Evolutionary conservation across 768 basidiomycete species (phyloP).

Genomic region (Boletus barrowsii): DNA sequence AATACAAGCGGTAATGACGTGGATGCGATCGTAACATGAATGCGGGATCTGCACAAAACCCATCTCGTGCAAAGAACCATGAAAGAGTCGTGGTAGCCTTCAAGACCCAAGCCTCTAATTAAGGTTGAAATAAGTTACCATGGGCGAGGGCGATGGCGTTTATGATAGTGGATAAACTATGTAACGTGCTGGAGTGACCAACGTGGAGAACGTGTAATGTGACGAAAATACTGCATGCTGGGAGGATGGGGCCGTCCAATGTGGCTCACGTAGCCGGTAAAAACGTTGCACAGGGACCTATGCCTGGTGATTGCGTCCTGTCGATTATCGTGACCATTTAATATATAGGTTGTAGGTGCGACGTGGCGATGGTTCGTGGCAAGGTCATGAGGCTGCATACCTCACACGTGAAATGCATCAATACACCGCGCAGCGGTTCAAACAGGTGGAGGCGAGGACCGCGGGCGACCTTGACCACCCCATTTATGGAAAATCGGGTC

Average conservation of each 20-base stretch:
- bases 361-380: conserved; percentile 4
- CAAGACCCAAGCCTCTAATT: conserved; percentile 4
- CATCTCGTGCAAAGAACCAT: background rate
- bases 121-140: conserved; percentile 17
- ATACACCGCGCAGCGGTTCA: conserved; percentile 8
- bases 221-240: background rate
- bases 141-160: background rate
- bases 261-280: background rate
- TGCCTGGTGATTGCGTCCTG: conserved; percentile 4
- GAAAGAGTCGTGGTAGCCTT: background rate
- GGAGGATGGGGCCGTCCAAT: background rate
- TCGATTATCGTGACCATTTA: conserved; percentile 6
- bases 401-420: background rate
- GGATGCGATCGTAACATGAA: background rate
- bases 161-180: conserved; percentile 26
- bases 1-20: conserved; percentile 1
- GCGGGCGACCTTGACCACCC: conserved; percentile 20
- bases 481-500: conserved; percentile 47
- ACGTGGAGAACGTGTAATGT: background rate
- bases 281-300: conserved; percentile 8
- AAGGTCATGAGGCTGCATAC: conserved; percentile 1
- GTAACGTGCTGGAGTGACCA: conserved; percentile 1
- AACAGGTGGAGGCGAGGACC: conserved; percentile 15
- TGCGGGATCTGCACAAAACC: background rate
- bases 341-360: conserved; percentile 12